Evolutionary conservation across 768 basidiomycete species (phyloP).

Genomic region (Krasilnikovozyma curviuscula): DNA sequence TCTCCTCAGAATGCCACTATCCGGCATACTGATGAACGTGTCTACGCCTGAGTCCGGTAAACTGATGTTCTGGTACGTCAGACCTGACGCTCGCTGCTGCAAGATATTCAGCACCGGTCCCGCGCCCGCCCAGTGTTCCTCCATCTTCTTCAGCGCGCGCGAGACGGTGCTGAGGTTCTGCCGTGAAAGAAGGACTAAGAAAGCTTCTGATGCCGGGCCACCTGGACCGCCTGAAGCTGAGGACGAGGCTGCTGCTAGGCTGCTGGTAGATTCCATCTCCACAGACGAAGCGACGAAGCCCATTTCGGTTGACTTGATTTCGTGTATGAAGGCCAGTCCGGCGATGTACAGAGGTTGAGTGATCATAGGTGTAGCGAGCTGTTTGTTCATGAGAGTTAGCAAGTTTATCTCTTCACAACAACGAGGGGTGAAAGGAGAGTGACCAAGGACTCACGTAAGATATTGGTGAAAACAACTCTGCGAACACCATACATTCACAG

Average conservation of each 20-base stretch:
- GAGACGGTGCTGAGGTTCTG: constrained; percentile 13
- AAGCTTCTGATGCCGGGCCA: neutral
- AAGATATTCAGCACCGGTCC: constrained; percentile 8
- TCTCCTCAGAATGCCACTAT: constrained; percentile 20
- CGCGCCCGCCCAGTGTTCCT: constrained; percentile 12
- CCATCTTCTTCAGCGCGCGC: constrained; percentile 11
- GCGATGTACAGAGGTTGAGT: constrained; percentile 21
- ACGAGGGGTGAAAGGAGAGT: neutral
- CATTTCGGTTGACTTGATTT: neutral
- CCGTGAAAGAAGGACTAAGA: constrained; percentile 9
- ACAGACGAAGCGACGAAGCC: neutral
- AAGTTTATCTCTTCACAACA: constrained; percentile 1
- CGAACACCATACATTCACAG: constrained; percentile 23
- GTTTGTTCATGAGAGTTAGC: neutral
- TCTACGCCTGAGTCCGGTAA: too few species aligned
- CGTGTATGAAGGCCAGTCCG: constrained; percentile 12
- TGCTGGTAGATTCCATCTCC: neutral
- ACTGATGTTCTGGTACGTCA: too few species aligned
- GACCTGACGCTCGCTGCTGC: constrained; percentile 6
- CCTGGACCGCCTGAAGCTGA: neutral
- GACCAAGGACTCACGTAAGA: constrained; percentile 12
- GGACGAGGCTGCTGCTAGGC: neutral
- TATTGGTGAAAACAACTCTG: constrained; percentile 19
- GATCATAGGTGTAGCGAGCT: constrained; percentile 17
- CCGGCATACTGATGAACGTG: constrained; percentile 24